Evolutionary conservation across 345 rosid species (phyloP).

Genomic region (Eucalyptus tenuipes): DNA sequence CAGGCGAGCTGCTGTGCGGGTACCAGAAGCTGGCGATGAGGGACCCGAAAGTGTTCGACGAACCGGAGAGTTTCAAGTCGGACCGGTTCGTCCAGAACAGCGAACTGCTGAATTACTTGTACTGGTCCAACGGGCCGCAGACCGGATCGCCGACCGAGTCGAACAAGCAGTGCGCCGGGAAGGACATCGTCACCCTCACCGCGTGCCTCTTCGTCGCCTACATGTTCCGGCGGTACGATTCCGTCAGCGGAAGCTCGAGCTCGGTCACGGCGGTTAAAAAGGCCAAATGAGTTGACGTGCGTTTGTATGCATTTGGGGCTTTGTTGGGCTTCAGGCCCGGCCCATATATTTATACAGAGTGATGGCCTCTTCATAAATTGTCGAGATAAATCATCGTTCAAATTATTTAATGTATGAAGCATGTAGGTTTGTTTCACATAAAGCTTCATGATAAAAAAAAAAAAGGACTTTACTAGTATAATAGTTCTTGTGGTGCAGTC

Average conservation of each 20-base stretch:
- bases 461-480: too few relatives aligned
- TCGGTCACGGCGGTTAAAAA: conserved; percentile 46
- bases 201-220: conserved; percentile 48
- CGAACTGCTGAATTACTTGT: conserved; percentile 39
- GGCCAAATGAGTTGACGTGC: neutral
- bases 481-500: accelerated
- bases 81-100: conserved; percentile 45
- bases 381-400: neutral
- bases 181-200: conserved; percentile 50
- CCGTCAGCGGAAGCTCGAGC: conserved; percentile 20
- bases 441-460: too few relatives aligned
- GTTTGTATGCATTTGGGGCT: neutral
- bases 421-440: accelerated
- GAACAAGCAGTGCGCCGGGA: conserved; percentile 80
- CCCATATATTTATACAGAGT: neutral
- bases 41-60: conserved; percentile 51
- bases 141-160: conserved; percentile 44
- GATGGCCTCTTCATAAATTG: neutral
- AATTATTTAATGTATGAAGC: neutral
- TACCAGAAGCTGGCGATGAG: conserved; percentile 61
- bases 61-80: conserved; percentile 56
- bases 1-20: conserved; percentile 70
- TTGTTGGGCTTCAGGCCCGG: neutral
- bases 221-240: conserved; percentile 50
- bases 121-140: conserved; percentile 89